Base-by-base conservation (phyloP, 2,329 filamentous ascomycete species). In the Cladosporium phlei region DNA sequence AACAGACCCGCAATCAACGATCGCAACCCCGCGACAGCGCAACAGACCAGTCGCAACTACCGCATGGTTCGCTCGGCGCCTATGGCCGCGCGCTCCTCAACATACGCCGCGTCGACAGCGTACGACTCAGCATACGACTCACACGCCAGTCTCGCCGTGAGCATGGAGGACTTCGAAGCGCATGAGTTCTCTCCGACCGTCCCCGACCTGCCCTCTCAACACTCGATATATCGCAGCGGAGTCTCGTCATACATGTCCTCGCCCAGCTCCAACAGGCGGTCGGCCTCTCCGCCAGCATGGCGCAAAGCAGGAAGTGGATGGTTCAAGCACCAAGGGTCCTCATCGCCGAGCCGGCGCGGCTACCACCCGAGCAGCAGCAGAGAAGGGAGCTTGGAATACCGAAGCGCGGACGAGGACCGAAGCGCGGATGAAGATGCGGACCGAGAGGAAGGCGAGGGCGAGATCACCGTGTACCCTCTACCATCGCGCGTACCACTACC, bases 251-350 rank as follows among this genome's bases (percentile, higher is more conserved):
- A 48, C 35, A 47, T 55, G 33, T 56, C 55, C 40, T 82, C 76
- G 38, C 76, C 21, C 67, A 66, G 39, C 65, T 62, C 51, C 66
- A 71, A 49, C 65, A 71, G 76, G 49, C 73, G 75, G 38, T 78
- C 78, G 24, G 85, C 80, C 79, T 82, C 79, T 44, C 82, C 82
- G 30, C 82, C 82, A 2, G 80, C 80, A 10, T 82, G 81, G 73
- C 73, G 78, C 53, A 76, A 73, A 57, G 71, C 72, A 51, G 79
- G 76, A 53, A 82, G 76, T 59, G 72, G 73, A 50, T 80, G 78
- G 78, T 78, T 81, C 62, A 56, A 68, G 62, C 69, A 68, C 57
- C 64, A 68, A 59, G 52, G 50, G 24, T 48, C 54, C 10, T 42
- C 63, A 33, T 58, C 63, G 65, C 57, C 69, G 56, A 69, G 58